phyloP scores from a whole-genome alignment of 352 stramenopile genomes.

The Phytophthora ohioensis region DNA sequence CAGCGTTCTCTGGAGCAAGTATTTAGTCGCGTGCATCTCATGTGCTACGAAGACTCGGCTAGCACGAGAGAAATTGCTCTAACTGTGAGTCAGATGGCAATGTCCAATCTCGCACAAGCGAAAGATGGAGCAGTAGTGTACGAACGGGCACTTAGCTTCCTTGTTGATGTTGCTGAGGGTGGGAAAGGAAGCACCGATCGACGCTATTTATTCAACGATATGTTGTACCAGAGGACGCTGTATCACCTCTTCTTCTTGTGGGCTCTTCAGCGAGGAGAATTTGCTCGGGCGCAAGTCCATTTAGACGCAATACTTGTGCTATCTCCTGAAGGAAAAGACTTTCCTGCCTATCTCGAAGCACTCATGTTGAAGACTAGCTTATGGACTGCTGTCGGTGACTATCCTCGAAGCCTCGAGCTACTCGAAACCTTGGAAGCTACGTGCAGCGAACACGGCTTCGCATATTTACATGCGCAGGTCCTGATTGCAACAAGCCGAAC shows the following conservation, averaged over 20 bases:
- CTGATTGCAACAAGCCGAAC: conserved; percentile 57
- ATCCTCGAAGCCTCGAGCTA: conserved; percentile 43
- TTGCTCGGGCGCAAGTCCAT: conserved; percentile 50
- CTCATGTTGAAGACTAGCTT: conserved; percentile 46
- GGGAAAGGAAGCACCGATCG: neutral
- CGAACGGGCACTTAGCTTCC: conserved; percentile 40
- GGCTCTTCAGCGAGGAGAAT: conserved; percentile 60
- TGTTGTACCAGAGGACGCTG: conserved; percentile 53
- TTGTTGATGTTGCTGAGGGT: conserved; percentile 35
- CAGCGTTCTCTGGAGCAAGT: conserved; percentile 53
- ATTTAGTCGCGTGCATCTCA: conserved; percentile 60
- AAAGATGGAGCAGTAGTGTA: conserved; percentile 37
- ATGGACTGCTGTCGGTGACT: conserved; percentile 46
- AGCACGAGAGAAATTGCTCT: conserved; percentile 58
- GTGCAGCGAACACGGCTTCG: conserved; percentile 52
- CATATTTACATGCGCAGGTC: conserved; percentile 59
- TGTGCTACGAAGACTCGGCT: conserved; percentile 65
- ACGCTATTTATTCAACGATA: conserved; percentile 45
- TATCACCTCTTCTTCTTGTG: conserved; percentile 64
- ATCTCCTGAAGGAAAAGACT: conserved; percentile 57
- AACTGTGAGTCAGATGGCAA: conserved; percentile 62
- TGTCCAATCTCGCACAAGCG: conserved; percentile 27
- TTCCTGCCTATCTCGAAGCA: conserved; percentile 55
- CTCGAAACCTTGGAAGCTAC: conserved; percentile 52
- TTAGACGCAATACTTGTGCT: conserved; percentile 50